Base-by-base conservation (phyloP, 202 grass and related monocot species). In the Zoysia matrella region DNA sequence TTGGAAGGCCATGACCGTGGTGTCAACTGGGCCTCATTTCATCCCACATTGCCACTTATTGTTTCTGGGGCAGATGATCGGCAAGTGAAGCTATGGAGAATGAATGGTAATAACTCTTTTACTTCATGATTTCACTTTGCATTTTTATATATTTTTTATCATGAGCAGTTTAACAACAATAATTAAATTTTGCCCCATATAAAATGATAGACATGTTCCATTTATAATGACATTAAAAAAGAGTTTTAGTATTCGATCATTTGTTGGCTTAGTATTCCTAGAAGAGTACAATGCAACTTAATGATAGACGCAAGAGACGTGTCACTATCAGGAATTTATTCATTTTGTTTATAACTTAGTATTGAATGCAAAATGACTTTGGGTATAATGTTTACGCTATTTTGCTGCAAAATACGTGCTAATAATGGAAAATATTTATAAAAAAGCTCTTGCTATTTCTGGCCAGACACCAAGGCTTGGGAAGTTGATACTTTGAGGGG, bases 51-150 rank as follows among this genome's bases (percentile, higher is more conserved):
- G 30, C 30, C 30, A 36, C 30, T 36, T 36, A 36, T 36, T 36
- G 30, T 36, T 36, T 36, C 30, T 36, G 30, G 96, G 15, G 96
- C 96, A 84, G 96, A 99, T 84, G 96, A 99, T 67, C 91, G 96
- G 30, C 96, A 99, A 91, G 93, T 99, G 71, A 99, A 99, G 75
- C 77, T 99, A 57, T 99, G 96, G 96, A 90, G 96, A 76, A 99
- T 99, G 96, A 99, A 99, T 18, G 96, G 96, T 99, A 89, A 83
- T 13, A 51, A 8, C 57, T 11, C 61, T 55, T 60, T n/a, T 52
- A 45, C 63, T 16, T 45, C 14, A 18, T 67, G 74, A 76, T 47
- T 36, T 42, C 41, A 63, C 30, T 74, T 48, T 48, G n/a, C 55
- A 60, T 47, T 30, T 48, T 4, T 54, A 42, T 4, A 36, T 57